These are phyloP conservation scores for Aspergillus wentii DNA, from an alignment of 495 filamentous ascomycete species.

Conservation along the genomic window DNA sequence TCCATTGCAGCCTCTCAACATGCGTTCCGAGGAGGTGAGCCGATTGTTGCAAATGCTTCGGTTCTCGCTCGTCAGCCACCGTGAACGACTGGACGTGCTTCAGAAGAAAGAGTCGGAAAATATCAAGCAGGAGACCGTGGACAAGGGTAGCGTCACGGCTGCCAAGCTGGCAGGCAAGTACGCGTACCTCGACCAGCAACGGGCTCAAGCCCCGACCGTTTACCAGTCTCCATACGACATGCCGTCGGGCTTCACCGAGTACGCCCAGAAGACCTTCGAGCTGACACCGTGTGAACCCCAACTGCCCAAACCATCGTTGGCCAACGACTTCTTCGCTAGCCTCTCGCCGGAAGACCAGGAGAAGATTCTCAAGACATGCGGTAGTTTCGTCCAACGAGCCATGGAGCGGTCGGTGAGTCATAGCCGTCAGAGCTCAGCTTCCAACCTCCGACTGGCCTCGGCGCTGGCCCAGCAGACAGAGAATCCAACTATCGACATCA, in stretches of 20 bases:
- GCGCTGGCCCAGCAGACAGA: constrained; percentile 42
- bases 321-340: constrained; percentile 41
- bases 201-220: constrained; percentile 35
- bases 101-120: constrained; percentile 41
- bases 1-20: constrained; percentile 41
- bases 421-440: constrained; percentile 39
- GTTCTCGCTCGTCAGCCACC: constrained; percentile 42
- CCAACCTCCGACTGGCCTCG: constrained; percentile 39
- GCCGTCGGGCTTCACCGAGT: constrained; percentile 42
- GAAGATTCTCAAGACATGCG: constrained; percentile 43
- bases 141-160: constrained; percentile 25
- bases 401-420: constrained; percentile 38
- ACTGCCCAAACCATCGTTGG: constrained; percentile 35
- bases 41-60: constrained; percentile 44
- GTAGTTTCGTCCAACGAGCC: constrained; percentile 42
- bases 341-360: constrained; percentile 37
- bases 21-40: constrained; percentile 44
- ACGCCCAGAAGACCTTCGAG: constrained; percentile 37
- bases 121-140: constrained; percentile 30
- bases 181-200: constrained; percentile 41
- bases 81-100: constrained; percentile 41
- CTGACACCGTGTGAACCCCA: constrained; percentile 32
- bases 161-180: constrained; percentile 38
- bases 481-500: constrained; percentile 46
- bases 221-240: constrained; percentile 48